phyloP scores from a whole-genome alignment of 768 basidiomycete species.

The Mycena metata region DNA sequence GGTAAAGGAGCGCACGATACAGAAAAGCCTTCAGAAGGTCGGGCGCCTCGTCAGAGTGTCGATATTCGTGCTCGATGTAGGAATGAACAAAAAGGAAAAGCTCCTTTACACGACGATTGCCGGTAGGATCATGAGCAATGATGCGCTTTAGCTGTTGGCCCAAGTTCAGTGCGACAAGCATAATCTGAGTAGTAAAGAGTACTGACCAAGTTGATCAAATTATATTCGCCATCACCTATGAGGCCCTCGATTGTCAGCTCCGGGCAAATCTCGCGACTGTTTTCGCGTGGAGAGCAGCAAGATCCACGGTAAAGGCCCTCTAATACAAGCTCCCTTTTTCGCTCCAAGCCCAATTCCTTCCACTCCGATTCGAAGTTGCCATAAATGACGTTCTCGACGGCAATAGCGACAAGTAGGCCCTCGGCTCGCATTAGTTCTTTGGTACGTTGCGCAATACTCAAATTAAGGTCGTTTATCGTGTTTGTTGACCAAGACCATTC shows the following conservation, averaged over 20 bases:
- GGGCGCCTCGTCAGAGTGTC: neutral
- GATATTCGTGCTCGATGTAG: neutral
- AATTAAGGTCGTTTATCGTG: neutral
- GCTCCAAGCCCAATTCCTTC: neutral
- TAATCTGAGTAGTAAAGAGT: too few relatives aligned
- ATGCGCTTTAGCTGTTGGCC: slow-evolving; percentile 15
- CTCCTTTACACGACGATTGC: slow-evolving; percentile 19
- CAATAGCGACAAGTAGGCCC: too few relatives aligned
- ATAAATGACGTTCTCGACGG: too few relatives aligned
- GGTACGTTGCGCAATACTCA: neutral
- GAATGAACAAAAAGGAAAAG: slow-evolving; percentile 22
- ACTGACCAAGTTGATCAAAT: slow-evolving; percentile 17
- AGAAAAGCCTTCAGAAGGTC: slow-evolving; percentile 13
- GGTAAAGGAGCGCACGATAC: neutral
- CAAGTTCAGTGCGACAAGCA: too few relatives aligned
- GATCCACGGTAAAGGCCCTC: slow-evolving; percentile 30
- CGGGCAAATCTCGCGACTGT: slow-evolving; percentile 20
- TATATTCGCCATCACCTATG: slow-evolving; percentile 24
- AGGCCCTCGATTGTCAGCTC: slow-evolving; percentile 28
- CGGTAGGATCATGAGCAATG: slow-evolving; percentile 17
- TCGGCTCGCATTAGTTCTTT: neutral
- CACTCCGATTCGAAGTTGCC: neutral
- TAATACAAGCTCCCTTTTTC: slow-evolving; percentile 10
- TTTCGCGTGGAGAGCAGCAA: slow-evolving; percentile 15
- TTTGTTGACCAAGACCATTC: too few relatives aligned